Evolutionary conservation across 352 stramenopile species (phyloP).

Genomic region (Phytopythium oedochilum): DNA sequence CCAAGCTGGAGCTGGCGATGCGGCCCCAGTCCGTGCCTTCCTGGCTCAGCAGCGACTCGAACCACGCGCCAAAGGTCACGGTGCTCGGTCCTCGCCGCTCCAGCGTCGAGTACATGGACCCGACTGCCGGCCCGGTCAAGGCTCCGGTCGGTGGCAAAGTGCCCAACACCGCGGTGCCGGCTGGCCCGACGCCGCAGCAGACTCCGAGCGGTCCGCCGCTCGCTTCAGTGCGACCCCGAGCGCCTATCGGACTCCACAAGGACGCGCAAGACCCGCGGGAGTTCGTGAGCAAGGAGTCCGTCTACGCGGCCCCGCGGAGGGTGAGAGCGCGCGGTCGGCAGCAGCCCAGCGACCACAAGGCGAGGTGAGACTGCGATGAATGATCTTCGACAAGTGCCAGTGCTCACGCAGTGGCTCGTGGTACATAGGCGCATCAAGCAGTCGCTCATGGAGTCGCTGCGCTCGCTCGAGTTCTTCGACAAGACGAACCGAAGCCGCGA

Average conservation of each 20-base stretch:
- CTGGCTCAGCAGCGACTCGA: slow-evolving; percentile 68
- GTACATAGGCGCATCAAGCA: slow-evolving; percentile 47
- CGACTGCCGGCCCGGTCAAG: slow-evolving; percentile 6
- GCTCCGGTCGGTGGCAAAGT: neutral
- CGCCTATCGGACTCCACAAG: slow-evolving; percentile 54
- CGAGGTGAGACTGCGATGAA: slow-evolving; percentile 16
- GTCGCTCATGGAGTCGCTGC: slow-evolving; percentile 61
- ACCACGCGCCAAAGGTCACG: slow-evolving; percentile 61
- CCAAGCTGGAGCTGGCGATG: slow-evolving; percentile 68
- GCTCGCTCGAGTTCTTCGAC: slow-evolving; percentile 70
- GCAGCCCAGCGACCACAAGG: slow-evolving; percentile 21
- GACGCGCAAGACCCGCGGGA: slow-evolving; percentile 28
- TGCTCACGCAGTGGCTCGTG: neutral
- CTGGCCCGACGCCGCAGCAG: neutral
- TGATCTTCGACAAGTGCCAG: too few relatives aligned
- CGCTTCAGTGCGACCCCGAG: slow-evolving; percentile 44
- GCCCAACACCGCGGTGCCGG: neutral
- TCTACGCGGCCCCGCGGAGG: slow-evolving; percentile 35
- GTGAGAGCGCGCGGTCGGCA: slow-evolving; percentile 31
- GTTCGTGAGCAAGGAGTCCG: slow-evolving; percentile 38
- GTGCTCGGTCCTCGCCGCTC: slow-evolving; percentile 43
- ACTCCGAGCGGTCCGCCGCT: slow-evolving; percentile 11
- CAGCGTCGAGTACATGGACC: slow-evolving; percentile 50
- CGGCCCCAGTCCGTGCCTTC: slow-evolving; percentile 66
- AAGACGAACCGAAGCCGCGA: slow-evolving; percentile 69